A percentile compares a stretch with the other conserved stretches of the same genome.
phyloP scores from a whole-genome alignment of 257 asterid genomes.

The Penstemon eatonii region DNA sequence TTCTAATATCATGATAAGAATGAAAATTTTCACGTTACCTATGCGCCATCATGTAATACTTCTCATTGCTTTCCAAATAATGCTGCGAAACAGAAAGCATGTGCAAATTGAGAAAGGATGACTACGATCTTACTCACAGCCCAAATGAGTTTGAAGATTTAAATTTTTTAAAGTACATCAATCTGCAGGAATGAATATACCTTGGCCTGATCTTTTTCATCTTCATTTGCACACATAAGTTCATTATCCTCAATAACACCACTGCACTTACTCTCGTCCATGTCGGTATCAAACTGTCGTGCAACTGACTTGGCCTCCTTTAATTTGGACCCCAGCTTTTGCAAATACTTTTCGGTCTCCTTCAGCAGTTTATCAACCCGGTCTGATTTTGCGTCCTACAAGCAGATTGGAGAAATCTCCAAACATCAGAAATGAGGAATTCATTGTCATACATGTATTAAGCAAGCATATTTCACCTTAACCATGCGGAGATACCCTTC shows the following conservation, averaged over 20 bases:
- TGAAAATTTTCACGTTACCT: constrained; percentile 54
- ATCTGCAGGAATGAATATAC: constrained; percentile 34
- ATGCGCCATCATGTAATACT: constrained; percentile 98
- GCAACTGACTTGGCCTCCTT: constrained; percentile 82
- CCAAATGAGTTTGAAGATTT: constrained; percentile 17
- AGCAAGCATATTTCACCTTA: constrained; percentile 56
- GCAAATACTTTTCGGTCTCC: constrained; percentile 96
- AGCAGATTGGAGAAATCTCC: constrained; percentile 28
- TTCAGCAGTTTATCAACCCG: constrained; percentile 87
- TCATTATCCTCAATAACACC: constrained; percentile 65
- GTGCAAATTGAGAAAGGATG: constrained; percentile 25
- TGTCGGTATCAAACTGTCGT: constrained; percentile 69
- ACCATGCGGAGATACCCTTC: constrained; percentile 99
- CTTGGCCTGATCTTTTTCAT: constrained; percentile 97
- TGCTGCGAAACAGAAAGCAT: constrained; percentile 66
- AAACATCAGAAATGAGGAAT: constrained; percentile 24
- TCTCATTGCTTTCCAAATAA: constrained; percentile 98
- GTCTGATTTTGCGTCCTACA: constrained; percentile 96
- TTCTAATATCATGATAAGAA: constrained; percentile 24
- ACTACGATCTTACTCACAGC: neutral
- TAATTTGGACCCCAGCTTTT: constrained; percentile 86
- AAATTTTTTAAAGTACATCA: constrained; percentile 22
- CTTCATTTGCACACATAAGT: constrained; percentile 62
- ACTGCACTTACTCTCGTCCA: constrained; percentile 55
- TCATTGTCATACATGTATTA: constrained; percentile 15